Conservation (phyloP, 768 basidiomycete species). For the Crepidotus variabilis region DNA sequence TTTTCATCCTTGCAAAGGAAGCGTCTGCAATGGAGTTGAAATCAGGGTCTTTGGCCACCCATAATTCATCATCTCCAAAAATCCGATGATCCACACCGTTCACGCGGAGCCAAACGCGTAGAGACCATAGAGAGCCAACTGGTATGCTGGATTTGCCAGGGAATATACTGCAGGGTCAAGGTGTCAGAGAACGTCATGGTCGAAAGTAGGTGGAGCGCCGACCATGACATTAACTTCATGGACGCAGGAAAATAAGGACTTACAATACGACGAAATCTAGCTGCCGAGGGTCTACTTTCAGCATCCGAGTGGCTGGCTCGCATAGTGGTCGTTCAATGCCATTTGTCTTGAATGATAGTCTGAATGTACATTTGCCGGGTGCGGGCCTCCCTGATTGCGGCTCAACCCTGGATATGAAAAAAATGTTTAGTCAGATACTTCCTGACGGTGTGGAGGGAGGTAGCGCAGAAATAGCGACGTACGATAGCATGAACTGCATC, state of each 20-base stretch:
- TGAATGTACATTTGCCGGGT: constrained; percentile 48
- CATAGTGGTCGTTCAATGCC: constrained; percentile 52
- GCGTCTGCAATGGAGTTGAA: constrained; percentile 55
- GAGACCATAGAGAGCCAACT: constrained; percentile 46
- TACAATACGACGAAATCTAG: constrained; percentile 66
- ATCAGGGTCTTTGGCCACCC: constrained; percentile 65
- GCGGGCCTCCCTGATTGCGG: constrained; percentile 35
- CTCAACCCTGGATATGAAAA: constrained; percentile 36
- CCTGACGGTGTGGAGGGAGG: neutral
- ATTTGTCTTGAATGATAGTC: constrained; percentile 50
- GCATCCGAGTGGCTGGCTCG: constrained; percentile 40
- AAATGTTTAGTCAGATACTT: neutral
- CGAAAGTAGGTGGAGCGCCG: neutral
- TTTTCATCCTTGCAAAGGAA: constrained; percentile 48
- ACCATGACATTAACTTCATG: neutral
- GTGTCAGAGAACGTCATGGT: neutral
- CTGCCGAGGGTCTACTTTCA: constrained; percentile 49
- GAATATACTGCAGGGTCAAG: constrained; percentile 39
- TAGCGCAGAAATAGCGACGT: constrained; percentile 17
- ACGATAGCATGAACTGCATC: constrained; percentile 51
- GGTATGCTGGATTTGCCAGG: constrained; percentile 58
- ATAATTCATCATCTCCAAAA: constrained; percentile 61
- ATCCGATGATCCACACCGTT: constrained; percentile 58
- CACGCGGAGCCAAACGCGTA: constrained; percentile 63
- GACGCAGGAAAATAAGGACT: constrained; percentile 14